Evolutionary conservation across 1,284 basidiomycete species (phyloP).

Genomic region (Veloboletus limbatus): DNA sequence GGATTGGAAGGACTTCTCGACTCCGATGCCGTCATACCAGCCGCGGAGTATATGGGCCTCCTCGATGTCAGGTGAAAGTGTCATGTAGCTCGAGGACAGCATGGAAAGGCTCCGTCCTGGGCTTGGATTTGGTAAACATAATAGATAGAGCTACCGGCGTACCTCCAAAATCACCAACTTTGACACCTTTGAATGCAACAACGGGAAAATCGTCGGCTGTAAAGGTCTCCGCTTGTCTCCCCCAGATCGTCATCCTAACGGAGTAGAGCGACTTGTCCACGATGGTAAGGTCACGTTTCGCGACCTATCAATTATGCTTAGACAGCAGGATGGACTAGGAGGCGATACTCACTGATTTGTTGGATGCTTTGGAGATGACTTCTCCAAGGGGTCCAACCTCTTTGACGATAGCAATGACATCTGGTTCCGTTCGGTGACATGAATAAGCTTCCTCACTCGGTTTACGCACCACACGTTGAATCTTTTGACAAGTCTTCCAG

Average conservation of each 20-base stretch:
- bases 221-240: conserved; percentile 90
- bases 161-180: conserved; percentile 94
- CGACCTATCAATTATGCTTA: conserved; percentile 47
- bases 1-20: conserved; percentile 63
- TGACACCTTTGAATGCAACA: conserved; percentile 93
- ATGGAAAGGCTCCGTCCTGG: conserved; percentile 77
- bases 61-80: conserved; percentile 84
- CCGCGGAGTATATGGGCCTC: conserved; percentile 86
- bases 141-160: conserved; percentile 12
- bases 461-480: conserved; percentile 64
- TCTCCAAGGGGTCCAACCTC: conserved; percentile 70
- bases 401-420: conserved; percentile 84
- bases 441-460: conserved; percentile 3
- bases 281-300: conserved; percentile 85
- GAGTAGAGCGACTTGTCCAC: conserved; percentile 84
- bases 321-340: background rate
- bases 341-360: conserved; percentile 48
- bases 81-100: conserved; percentile 68
- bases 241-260: conserved; percentile 93
- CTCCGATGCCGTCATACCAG: conserved; percentile 83
- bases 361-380: conserved; percentile 73
- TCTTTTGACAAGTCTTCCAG: conserved; percentile 74
- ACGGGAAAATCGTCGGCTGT: conserved; percentile 59
- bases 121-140: conserved; percentile 3
- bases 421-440: conserved; percentile 39